A percentile compares a stretch with the other conserved stretches of the same genome.
phyloP scores from a whole-genome alignment of 2,329 filamentous ascomycete species.

The Fusarium algeriense region DNA sequence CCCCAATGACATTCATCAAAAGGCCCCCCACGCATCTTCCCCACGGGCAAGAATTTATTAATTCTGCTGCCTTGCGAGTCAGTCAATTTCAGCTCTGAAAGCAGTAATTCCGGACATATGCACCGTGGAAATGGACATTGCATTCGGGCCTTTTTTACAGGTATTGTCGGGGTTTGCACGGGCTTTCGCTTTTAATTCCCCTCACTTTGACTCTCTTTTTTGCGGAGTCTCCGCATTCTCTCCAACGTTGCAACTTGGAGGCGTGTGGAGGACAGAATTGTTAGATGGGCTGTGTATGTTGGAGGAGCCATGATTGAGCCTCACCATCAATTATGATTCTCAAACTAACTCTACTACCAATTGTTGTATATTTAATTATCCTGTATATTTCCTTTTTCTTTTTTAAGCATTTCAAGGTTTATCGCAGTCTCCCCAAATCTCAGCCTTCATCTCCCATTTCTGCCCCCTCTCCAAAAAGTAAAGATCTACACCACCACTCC shows the following conservation, averaged over 20 bases:
- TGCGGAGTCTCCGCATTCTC: slow-evolving; percentile 42
- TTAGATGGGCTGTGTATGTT: not conserved
- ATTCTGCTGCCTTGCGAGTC: slow-evolving; percentile 14
- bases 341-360: too few species aligned
- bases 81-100: not conserved
- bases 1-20: not conserved
- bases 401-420: not conserved
- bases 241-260: slow-evolving; percentile 26
- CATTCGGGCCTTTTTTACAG: slow-evolving; percentile 23
- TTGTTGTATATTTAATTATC: too few species aligned
- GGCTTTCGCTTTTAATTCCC: not conserved
- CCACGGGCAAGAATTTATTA: slow-evolving; percentile 28
- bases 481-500: slow-evolving; percentile 19
- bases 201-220: slow-evolving; percentile 9
- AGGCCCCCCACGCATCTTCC: slow-evolving; percentile 14
- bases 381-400: too few species aligned
- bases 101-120: not conserved
- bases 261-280: not conserved
- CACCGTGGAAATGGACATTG: not conserved
- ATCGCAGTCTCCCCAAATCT: not conserved
- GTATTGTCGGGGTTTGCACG: slow-evolving; percentile 5
- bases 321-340: too few species aligned
- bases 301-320: not conserved
- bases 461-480: slow-evolving; percentile 5
- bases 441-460: not conserved